phyloP scores from a whole-genome alignment of 352 stramenopile species.

The Globisporangium ultimum region DNA sequence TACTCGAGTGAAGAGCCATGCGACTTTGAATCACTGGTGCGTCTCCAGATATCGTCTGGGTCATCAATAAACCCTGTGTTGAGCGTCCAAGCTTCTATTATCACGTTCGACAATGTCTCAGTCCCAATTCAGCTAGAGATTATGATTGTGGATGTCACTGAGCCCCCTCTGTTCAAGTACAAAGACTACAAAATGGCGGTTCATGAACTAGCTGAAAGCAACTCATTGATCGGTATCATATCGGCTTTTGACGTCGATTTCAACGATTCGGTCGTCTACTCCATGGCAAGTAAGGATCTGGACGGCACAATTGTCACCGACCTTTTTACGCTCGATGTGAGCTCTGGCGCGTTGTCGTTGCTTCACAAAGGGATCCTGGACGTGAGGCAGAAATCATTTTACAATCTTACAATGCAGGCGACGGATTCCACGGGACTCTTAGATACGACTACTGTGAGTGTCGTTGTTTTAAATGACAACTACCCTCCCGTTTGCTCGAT shows the following conservation, averaged over 20 bases:
- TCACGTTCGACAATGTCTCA: conserved; percentile 2
- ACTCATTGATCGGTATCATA: conserved; percentile 33
- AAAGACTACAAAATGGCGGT: conserved; percentile 27
- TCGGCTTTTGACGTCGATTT: conserved; percentile 36
- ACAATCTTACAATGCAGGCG: not conserved
- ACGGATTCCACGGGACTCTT: conserved; percentile 17
- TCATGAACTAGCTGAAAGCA: conserved; percentile 32
- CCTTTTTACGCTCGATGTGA: conserved; percentile 1
- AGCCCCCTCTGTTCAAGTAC: conserved; percentile 24
- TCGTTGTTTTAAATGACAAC: conserved; percentile 48
- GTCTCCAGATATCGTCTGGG: not conserved
- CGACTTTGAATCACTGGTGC: conserved; percentile 8
- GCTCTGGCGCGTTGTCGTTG: conserved; percentile 1
- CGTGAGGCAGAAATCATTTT: not conserved
- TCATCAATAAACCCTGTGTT: not conserved
- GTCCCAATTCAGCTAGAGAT: conserved; percentile 7
- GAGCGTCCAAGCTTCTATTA: not conserved
- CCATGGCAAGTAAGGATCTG: conserved; percentile 2
- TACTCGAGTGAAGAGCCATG: conserved; percentile 7
- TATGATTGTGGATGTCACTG: conserved; percentile 12
- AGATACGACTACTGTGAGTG: conserved; percentile 10
- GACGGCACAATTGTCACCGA: not conserved
- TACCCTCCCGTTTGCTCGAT: conserved; percentile 35
- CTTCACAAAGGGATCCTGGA: conserved; percentile 9
- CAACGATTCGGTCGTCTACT: conserved; percentile 28